These are phyloP conservation scores for Ceratocystis cacaofunesta DNA, from an alignment of 2,329 filamentous ascomycete genomes.

Conservation along the genomic window DNA sequence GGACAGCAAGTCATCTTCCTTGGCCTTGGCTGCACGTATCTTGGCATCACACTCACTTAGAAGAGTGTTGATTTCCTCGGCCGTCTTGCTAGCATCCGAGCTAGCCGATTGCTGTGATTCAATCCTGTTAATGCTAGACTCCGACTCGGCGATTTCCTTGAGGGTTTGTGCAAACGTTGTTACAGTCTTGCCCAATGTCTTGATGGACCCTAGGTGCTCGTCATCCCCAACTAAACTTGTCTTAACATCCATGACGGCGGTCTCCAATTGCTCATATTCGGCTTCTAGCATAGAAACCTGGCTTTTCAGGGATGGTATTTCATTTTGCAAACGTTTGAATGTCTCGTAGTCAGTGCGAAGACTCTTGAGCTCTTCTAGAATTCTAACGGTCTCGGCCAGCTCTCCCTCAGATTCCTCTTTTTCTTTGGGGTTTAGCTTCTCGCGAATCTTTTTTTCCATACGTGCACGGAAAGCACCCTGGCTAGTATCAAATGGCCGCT, in stretches of 20 bases:
- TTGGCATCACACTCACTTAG: constrained; percentile 53
- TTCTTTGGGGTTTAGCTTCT: constrained; percentile 45
- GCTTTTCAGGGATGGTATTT: constrained; percentile 53
- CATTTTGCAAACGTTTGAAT: constrained; percentile 52
- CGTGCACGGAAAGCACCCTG: constrained; percentile 42
- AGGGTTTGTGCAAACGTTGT: constrained; percentile 58
- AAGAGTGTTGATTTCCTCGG: constrained; percentile 72
- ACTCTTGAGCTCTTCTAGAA: constrained; percentile 44
- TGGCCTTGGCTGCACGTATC: constrained; percentile 46
- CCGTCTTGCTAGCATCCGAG: constrained; percentile 27
- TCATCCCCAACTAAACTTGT: constrained; percentile 48
- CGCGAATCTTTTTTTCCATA: constrained; percentile 52
- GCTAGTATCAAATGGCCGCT: constrained; percentile 49
- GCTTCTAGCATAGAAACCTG: constrained; percentile 47
- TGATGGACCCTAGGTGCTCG: constrained; percentile 54
- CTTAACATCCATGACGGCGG: constrained; percentile 53
- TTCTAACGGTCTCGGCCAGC: constrained; percentile 35
- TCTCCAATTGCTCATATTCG: constrained; percentile 45
- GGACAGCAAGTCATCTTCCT: constrained; percentile 47
- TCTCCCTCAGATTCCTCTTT: constrained; percentile 48
- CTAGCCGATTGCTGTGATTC: constrained; percentile 57
- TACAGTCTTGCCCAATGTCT: constrained; percentile 62
- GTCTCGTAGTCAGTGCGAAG: constrained; percentile 58
- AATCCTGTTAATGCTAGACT: constrained; percentile 60
- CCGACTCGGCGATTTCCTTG: constrained; percentile 55